Base-by-base conservation (phyloP, 371 early-diverging fungal species). In the Rhizopus stolonifer region DNA sequence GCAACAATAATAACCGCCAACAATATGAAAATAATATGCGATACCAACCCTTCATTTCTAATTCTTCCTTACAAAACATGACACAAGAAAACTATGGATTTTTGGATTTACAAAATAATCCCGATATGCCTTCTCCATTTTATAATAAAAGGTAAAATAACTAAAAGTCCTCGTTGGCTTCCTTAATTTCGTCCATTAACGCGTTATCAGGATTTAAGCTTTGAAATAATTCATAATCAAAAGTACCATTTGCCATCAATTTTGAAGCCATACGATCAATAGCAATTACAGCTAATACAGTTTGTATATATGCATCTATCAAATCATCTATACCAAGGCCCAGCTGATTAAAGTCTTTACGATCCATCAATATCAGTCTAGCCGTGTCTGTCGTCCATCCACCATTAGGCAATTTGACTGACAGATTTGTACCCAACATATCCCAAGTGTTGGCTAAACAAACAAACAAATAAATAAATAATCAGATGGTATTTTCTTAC, bases 301-400 rank as follows among this genome's bases (percentile, higher is more conserved):
- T 94, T 64, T 95, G 96, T 58, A 95, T 91, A 58, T 93, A 94
- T 3, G 92, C 93, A 64, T 94, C 94, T 56, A 94, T 95, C 54
- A 94, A 68, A 55, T 94, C 94, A 62, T 94, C 94, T 36, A 94
- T 81, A 3, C 95, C 96, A 19, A 94, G 65, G 7, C 93, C 94
- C 24, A 93, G 80, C 62, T 88, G 87, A 69, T 95, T 94, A 47
- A 95, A 94, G 54, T 94, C 95, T 58, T 93, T 94, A 52, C 93
- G 84, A 64, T 95, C 95, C 93, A 95, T 93, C 19, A 94, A 76
- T 46, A 92, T 69, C 33, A 95, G 65, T 11, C 94, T 77, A 53
- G 89, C 86, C 4, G 94, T 81, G 60, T 95, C 94, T 1, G 94
- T 92, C 4, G 90, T 86, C 93, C 92, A 95, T n/a, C 77, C 72